phyloP scores from a whole-genome alignment of 257 asterid genomes.

The Linaria vulgaris region DNA sequence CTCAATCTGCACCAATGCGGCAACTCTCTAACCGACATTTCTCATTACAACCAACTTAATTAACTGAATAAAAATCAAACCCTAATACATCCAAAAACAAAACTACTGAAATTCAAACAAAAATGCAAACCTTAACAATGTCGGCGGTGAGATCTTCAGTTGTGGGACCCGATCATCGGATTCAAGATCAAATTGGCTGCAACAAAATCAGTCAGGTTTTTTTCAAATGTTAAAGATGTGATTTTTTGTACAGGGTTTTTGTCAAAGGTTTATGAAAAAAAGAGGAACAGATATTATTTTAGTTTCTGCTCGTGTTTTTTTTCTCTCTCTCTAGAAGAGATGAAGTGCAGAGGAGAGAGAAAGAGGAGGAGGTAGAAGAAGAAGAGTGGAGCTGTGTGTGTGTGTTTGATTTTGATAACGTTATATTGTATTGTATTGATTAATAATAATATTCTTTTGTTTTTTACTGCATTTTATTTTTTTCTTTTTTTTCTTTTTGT shows the following conservation, averaged over 20 bases:
- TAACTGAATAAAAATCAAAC: not conserved
- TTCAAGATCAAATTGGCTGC: not conserved
- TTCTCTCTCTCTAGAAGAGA: not conserved
- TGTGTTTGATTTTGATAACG: not conserved
- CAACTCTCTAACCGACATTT: not conserved
- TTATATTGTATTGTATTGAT: not conserved
- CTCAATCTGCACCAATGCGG: conserved; percentile 17
- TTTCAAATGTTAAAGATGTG: too few species aligned
- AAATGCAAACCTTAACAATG: conserved; percentile 38
- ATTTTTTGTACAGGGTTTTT: not conserved
- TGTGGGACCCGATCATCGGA: conserved; percentile 44
- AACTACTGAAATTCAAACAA: not conserved
- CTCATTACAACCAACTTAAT: not conserved
- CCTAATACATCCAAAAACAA: not conserved
- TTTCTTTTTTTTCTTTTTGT: too few species aligned
- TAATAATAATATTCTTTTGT: too few species aligned
- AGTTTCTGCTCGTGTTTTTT: too few species aligned
- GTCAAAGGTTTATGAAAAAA: not conserved
- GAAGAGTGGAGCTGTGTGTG: not conserved
- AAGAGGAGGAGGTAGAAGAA: not conserved
- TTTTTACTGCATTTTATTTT: not conserved
- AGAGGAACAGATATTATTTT: too few species aligned
- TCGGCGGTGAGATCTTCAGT: conserved; percentile 54
- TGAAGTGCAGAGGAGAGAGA: not conserved
- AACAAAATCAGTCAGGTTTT: not conserved